Conservation (phyloP, 106 monocot genomes). For the Agapanthus africanus region DNA sequence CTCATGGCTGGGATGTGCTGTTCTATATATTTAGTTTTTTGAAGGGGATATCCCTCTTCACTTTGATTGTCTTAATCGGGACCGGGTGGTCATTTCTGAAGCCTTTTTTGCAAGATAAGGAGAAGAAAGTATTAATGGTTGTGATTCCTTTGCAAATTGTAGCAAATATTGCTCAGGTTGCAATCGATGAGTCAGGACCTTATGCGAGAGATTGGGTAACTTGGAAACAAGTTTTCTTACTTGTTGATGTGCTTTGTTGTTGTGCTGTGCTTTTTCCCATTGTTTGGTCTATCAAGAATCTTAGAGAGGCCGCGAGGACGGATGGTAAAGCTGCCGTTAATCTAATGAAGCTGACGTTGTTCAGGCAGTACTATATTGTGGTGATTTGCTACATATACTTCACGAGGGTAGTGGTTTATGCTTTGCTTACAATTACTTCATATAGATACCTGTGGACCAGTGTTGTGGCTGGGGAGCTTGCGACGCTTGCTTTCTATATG, state of each 20-base stretch:
- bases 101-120: slow-evolving; percentile 70
- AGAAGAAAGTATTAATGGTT: slow-evolving; percentile 83
- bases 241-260: slow-evolving; percentile 80
- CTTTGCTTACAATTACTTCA: slow-evolving; percentile 57
- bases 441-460: slow-evolving; percentile 78
- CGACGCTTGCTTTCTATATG: slow-evolving; percentile 70
- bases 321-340: slow-evolving; percentile 91
- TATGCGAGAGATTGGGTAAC: slow-evolving; percentile 56
- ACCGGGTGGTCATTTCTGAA: slow-evolving; percentile 92
- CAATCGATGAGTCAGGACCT: slow-evolving; percentile 54
- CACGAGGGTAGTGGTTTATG: slow-evolving; percentile 24
- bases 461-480: slow-evolving; percentile 65
- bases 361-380: slow-evolving; percentile 76
- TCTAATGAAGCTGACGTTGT: slow-evolving; percentile 81
- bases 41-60: slow-evolving; percentile 79
- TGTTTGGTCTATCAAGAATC: slow-evolving; percentile 85
- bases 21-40: slow-evolving; percentile 93
- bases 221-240: slow-evolving; percentile 79
- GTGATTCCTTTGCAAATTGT: slow-evolving; percentile 84
- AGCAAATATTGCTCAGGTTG: slow-evolving; percentile 76
- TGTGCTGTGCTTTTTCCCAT: slow-evolving; percentile 88
- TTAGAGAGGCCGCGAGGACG: slow-evolving; percentile 63
- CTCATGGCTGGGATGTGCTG: slow-evolving; percentile 91
- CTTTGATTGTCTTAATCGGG: slow-evolving; percentile 81
- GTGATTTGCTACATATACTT: slow-evolving; percentile 52